phyloP scores from a whole-genome alignment of 2,329 filamentous ascomycete genomes.

The Teratosphaeria nubilosa region DNA sequence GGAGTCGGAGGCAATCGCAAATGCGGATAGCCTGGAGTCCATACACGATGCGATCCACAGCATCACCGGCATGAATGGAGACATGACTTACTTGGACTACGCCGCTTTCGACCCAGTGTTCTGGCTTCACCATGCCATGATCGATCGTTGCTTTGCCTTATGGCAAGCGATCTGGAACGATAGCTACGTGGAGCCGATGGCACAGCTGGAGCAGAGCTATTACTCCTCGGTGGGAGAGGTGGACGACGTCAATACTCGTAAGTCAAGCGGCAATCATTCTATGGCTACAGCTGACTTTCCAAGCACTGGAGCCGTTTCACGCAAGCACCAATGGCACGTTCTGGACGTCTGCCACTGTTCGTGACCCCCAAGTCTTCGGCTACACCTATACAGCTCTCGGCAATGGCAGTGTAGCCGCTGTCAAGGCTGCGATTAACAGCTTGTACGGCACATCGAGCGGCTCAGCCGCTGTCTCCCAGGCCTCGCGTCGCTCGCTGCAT shows the following conservation, averaged over 20 bases:
- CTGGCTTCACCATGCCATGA: slow-evolving; percentile 63
- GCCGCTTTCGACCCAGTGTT: slow-evolving; percentile 74
- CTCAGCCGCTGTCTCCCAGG: slow-evolving; percentile 7
- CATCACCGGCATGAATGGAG: slow-evolving; percentile 49
- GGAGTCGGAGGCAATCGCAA: slow-evolving; percentile 34
- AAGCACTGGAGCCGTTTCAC: slow-evolving; percentile 57
- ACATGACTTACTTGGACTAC: slow-evolving; percentile 61
- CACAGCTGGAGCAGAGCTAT: slow-evolving; percentile 48
- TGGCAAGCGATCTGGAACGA: slow-evolving; percentile 67
- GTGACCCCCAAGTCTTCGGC: slow-evolving; percentile 52
- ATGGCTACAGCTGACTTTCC: slow-evolving; percentile 2
- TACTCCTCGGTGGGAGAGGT: slow-evolving; percentile 46
- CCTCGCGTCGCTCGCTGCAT: neutral
- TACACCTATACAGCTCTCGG: slow-evolving; percentile 61
- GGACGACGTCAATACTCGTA: slow-evolving; percentile 16
- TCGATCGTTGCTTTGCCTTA: slow-evolving; percentile 65
- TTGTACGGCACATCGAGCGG: slow-evolving; percentile 45
- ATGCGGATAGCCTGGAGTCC: slow-evolving; percentile 49
- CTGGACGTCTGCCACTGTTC: slow-evolving; percentile 56
- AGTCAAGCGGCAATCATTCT: neutral
- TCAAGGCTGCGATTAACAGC: slow-evolving; percentile 47
- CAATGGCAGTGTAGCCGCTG: slow-evolving; percentile 30
- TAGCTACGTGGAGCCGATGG: slow-evolving; percentile 52
- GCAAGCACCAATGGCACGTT: slow-evolving; percentile 47
- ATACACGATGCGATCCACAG: slow-evolving; percentile 42